These are phyloP conservation scores for Monsonia emarginata DNA, from an alignment of 441 rosid genomes.

Conservation along the genomic window DNA sequence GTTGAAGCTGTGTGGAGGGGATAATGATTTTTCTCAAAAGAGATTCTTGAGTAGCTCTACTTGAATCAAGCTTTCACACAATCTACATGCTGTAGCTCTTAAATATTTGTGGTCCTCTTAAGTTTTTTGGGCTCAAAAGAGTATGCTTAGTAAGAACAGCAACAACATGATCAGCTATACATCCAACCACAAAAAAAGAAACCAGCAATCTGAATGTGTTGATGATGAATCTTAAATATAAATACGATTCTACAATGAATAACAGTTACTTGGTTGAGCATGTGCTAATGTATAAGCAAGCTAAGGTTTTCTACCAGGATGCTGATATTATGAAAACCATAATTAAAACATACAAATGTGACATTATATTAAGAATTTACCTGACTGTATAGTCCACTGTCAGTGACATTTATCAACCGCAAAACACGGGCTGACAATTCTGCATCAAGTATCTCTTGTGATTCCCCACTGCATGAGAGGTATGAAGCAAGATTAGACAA, in stretches of 20 bases:
- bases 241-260: not conserved
- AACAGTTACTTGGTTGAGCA: not conserved
- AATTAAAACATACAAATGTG: not conserved
- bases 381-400: constrained; percentile 89
- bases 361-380: constrained; percentile 26
- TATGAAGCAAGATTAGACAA: not conserved
- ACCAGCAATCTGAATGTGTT: not conserved
- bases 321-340: not conserved
- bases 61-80: not conserved
- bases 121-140: not conserved
- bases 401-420: constrained; percentile 80
- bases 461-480: constrained; percentile 60
- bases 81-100: not conserved
- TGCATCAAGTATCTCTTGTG: constrained; percentile 96
- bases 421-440: constrained; percentile 96
- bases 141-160: not conserved
- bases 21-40: not conserved
- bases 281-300: not conserved
- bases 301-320: not conserved
- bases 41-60: not conserved
- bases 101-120: not conserved
- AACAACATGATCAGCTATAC: not conserved
- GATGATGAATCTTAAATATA: not conserved
- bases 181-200: not conserved
- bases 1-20: not conserved